These are phyloP conservation scores for Ceraceosorus bombacis DNA, from an alignment of 1,284 basidiomycete species.

Conservation along the genomic window DNA sequence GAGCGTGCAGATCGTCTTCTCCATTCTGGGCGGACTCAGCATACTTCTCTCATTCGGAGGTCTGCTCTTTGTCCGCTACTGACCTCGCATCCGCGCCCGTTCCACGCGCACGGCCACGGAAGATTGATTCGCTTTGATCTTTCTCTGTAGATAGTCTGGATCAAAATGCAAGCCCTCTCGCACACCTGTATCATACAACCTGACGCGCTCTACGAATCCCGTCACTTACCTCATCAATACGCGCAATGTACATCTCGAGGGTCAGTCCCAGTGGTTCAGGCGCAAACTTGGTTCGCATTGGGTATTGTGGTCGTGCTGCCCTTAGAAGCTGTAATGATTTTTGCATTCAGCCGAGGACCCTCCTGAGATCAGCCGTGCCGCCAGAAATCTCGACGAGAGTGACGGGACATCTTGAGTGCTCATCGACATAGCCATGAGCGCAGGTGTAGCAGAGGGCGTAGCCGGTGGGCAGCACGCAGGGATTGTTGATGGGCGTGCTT, in stretches of 20 bases:
- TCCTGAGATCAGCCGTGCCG: conserved; percentile 66
- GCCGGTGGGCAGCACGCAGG: conserved; percentile 80
- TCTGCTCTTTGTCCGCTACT: conserved; percentile 12
- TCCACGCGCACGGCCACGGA: no score
- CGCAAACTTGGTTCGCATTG: no score
- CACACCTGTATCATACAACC: no score
- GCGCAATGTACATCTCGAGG: no score
- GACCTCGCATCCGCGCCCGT: background rate
- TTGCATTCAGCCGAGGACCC: conserved; percentile 61
- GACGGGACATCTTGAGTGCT: conserved; percentile 73
- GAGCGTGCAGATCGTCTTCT: conserved; percentile 18
- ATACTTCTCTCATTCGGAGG: conserved; percentile 13
- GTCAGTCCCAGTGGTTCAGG: no score
- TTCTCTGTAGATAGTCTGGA: no score
- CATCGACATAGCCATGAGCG: conserved; percentile 73
- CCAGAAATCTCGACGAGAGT: conserved; percentile 66
- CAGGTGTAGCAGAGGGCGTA: conserved; percentile 96
- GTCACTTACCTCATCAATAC: no score
- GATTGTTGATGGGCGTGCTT: conserved; percentile 64
- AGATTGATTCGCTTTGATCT: no score
- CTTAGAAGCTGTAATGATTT: no score
- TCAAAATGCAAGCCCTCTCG: no score
- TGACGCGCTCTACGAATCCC: no score
- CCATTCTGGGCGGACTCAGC: conserved; percentile 16
- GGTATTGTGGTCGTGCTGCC: no score